Evolutionary conservation across 352 stramenopile species (phyloP).

Genomic region (Globisporangium ultimum): DNA sequence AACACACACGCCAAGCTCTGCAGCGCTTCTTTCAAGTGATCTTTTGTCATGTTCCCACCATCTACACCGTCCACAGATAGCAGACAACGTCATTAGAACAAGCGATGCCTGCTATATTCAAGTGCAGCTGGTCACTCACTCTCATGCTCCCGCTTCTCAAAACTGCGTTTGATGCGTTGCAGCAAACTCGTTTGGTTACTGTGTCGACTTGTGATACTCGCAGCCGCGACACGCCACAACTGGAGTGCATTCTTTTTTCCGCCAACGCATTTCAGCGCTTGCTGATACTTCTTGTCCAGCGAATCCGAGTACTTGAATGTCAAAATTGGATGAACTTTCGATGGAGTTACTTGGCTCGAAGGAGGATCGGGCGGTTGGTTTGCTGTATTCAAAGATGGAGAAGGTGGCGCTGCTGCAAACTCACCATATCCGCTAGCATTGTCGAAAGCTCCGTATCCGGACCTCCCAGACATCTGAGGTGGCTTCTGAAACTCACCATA

Average conservation of each 20-base stretch:
- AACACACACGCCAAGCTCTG: constrained; percentile 47
- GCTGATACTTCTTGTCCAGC: constrained; percentile 37
- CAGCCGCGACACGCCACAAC: constrained; percentile 32
- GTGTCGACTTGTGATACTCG: constrained; percentile 38
- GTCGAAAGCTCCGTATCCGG: constrained; percentile 29
- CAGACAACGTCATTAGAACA: neutral
- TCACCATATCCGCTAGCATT: constrained; percentile 35
- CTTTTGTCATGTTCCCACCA: constrained; percentile 41
- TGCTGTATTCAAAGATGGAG: constrained; percentile 6
- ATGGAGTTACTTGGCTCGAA: neutral
- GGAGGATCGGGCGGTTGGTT: constrained; percentile 2
- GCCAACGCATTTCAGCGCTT: constrained; percentile 29
- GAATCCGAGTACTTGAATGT: constrained; percentile 18
- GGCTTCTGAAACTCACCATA: constrained; percentile 18
- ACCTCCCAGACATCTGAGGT: neutral
- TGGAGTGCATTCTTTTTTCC: constrained; percentile 25
- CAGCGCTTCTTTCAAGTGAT: constrained; percentile 51
- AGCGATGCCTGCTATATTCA: neutral
- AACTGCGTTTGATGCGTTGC: constrained; percentile 47
- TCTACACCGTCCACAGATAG: constrained; percentile 17
- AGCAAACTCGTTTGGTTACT: constrained; percentile 44
- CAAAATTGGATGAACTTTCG: neutral
- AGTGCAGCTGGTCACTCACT: constrained; percentile 22
- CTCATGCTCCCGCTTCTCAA: constrained; percentile 49
- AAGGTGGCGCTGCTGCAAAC: constrained; percentile 22